phyloP scores from a whole-genome alignment of 164 flowering plant species.

The Saururus chinensis region DNA sequence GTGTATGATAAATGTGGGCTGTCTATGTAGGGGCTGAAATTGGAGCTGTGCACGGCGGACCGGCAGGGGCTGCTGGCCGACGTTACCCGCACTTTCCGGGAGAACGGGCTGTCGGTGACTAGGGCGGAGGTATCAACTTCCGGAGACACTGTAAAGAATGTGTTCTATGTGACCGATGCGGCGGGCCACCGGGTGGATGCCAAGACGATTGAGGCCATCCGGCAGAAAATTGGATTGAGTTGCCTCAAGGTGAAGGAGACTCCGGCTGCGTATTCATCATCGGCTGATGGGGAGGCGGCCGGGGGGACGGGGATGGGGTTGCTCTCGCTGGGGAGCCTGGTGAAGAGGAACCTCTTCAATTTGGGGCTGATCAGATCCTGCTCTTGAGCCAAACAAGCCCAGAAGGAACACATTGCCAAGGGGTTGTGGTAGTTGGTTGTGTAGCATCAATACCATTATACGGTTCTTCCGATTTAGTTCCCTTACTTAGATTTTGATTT shows the following conservation, averaged over 20 bases:
- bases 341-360: slow-evolving; percentile 72
- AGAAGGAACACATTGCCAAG: background rate
- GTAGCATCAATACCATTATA: slow-evolving; percentile 7
- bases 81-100: slow-evolving; percentile 84
- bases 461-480: slow-evolving; percentile 3
- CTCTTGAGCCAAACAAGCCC: slow-evolving; percentile 23
- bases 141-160: slow-evolving; percentile 38
- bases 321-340: slow-evolving; percentile 71
- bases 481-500: background rate
- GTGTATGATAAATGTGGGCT: no score
- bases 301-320: slow-evolving; percentile 63
- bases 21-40: slow-evolving; percentile 17
- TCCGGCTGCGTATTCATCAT: slow-evolving; percentile 22
- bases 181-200: slow-evolving; percentile 49
- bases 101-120: slow-evolving; percentile 79
- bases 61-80: slow-evolving; percentile 64
- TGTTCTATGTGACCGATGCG: slow-evolving; percentile 68
- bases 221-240: slow-evolving; percentile 51
- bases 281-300: slow-evolving; percentile 17
- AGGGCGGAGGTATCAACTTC: slow-evolving; percentile 79
- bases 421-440: background rate
- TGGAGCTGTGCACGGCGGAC: slow-evolving; percentile 32
- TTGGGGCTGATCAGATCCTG: slow-evolving; percentile 79
- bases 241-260: slow-evolving; percentile 67
- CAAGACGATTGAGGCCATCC: slow-evolving; percentile 49